These are phyloP conservation scores for Hylodesmum podocarpum DNA, from an alignment of 306 rosid species.

Conservation along the genomic window DNA sequence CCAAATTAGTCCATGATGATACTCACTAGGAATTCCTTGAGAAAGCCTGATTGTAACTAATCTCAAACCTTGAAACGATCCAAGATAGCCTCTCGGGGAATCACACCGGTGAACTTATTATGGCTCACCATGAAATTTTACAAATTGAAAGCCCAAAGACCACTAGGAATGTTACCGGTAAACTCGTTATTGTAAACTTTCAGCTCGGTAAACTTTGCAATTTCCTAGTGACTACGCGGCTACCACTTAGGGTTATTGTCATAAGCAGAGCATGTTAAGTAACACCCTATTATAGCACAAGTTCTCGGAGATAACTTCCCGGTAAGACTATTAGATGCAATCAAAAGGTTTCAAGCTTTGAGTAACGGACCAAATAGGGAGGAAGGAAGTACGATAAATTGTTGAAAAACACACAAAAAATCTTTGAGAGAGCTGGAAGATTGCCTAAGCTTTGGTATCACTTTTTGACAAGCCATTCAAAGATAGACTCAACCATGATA, in stretches of 20 bases:
- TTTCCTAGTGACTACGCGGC: constrained; percentile 33
- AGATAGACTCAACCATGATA: constrained; percentile 33
- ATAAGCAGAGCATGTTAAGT: constrained; percentile 24
- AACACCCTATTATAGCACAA: constrained; percentile 29
- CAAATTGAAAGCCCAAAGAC: constrained; percentile 37
- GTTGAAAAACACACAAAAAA: constrained; percentile 30
- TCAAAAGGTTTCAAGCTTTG: constrained; percentile 29
- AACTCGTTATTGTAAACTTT: constrained; percentile 25
- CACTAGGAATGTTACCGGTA: constrained; percentile 39
- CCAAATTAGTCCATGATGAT: constrained; percentile 53
- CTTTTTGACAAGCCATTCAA: constrained; percentile 29
- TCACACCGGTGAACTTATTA: constrained; percentile 34
- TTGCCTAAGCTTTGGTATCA: constrained; percentile 27
- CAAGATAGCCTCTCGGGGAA: constrained; percentile 31
- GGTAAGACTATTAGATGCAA: constrained; percentile 8
- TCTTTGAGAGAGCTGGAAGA: constrained; percentile 19
- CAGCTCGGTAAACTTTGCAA: constrained; percentile 21
- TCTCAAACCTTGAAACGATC: constrained; percentile 34
- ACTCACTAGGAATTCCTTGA: constrained; percentile 50
- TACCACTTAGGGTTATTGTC: constrained; percentile 26
- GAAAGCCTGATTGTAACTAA: constrained; percentile 54
- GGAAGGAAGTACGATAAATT: constrained; percentile 35
- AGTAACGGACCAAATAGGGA: constrained; percentile 23
- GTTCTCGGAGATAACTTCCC: constrained; percentile 39
- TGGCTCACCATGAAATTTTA: constrained; percentile 35